Conservation (phyloP, 345 rosid species). For the Eucalyptus polybractea region DNA sequence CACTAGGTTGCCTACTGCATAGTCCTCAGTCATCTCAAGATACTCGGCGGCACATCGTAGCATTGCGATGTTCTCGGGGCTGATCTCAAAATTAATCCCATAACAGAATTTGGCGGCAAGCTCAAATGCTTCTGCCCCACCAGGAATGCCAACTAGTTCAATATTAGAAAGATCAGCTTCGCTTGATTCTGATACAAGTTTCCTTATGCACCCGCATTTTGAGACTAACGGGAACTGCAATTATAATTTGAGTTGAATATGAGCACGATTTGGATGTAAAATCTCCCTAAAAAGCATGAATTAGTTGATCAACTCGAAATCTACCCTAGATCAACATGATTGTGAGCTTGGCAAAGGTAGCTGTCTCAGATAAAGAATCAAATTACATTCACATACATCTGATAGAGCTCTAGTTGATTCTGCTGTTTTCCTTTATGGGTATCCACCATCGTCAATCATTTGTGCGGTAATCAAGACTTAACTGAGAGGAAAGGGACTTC, state of each 20-base stretch:
- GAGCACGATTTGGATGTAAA: not conserved
- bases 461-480: not conserved
- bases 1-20: constrained; percentile 56
- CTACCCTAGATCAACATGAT: not conserved
- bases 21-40: constrained; percentile 85
- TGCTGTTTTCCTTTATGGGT: not conserved
- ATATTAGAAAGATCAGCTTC: constrained; percentile 47
- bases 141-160: constrained; percentile 48
- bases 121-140: constrained; percentile 74
- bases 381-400: not conserved
- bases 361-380: not conserved
- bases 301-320: not conserved
- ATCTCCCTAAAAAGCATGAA: not conserved
- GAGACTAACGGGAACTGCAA: constrained; percentile 77
- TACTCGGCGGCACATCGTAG: constrained; percentile 78
- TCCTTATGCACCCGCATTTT: constrained; percentile 67
- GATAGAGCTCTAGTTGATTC: not conserved
- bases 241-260: not conserved
- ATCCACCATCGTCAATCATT: not conserved
- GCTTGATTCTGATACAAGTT: constrained; percentile 43
- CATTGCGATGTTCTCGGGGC: constrained; percentile 63
- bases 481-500: not conserved
- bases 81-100: constrained; percentile 82
- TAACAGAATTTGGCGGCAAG: constrained; percentile 87
- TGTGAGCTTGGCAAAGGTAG: not conserved